Conservation (phyloP, 2,329 filamentous ascomycete genomes). For the Cadophora luteo-olivacea region DNA sequence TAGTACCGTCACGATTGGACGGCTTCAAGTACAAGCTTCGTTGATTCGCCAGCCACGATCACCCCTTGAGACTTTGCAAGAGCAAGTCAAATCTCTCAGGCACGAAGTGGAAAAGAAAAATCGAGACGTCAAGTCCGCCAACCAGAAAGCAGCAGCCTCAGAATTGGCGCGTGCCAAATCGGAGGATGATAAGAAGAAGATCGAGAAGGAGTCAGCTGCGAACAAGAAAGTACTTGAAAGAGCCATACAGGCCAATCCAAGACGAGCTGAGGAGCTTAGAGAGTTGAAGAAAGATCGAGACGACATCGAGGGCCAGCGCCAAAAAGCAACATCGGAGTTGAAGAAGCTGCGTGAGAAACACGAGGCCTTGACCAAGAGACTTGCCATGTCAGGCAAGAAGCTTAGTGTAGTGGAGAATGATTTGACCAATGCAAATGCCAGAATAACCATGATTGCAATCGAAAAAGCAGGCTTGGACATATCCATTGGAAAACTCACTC, state of each 20-base stretch:
- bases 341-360: background rate
- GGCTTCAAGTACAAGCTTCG: slow-evolving; percentile 1
- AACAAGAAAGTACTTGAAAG: background rate
- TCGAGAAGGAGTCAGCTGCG: background rate
- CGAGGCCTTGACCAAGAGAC: background rate
- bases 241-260: background rate
- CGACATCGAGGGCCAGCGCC: background rate
- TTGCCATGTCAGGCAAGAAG: background rate
- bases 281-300: slow-evolving; percentile 1
- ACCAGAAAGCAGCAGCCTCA: background rate
- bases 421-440: background rate
- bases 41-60: background rate
- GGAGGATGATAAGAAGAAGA: background rate
- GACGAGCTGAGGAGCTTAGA: background rate
- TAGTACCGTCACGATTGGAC: background rate
- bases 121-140: slow-evolving; percentile 17
- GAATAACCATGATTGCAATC: background rate
- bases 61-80: slow-evolving; percentile 3
- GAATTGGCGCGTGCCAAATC: background rate
- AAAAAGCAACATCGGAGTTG: background rate
- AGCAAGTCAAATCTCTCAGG: slow-evolving; percentile 6
- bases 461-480: background rate
- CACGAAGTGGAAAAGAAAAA: slow-evolving; percentile 15
- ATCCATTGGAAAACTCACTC: background rate
- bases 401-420: background rate